A percentile compares a stretch with the other conserved stretches of the same genome.
Evolutionary conservation across 192 early-diverging fungal genomes (phyloP).

Genomic region (Ambispora gerdemannii): DNA sequence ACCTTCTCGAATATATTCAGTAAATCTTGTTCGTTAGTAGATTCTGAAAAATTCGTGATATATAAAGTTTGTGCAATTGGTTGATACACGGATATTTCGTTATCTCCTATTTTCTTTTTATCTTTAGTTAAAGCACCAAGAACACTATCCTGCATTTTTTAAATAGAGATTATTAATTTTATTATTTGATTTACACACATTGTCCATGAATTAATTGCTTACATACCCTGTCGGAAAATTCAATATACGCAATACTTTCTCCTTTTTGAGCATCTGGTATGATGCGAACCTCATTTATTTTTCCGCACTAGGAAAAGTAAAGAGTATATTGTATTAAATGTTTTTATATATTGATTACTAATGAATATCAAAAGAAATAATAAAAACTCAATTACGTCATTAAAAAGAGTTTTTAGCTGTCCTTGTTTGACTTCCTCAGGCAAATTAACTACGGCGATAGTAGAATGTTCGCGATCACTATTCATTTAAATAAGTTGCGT

Average conservation of each 20-base stretch:
- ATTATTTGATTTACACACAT: too few relatives aligned
- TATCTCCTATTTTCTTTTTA: neutral
- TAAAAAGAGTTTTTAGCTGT: neutral
- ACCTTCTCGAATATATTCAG: neutral
- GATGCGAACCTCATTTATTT: neutral
- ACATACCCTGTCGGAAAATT: neutral
- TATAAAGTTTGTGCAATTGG: neutral
- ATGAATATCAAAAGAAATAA: too few relatives aligned
- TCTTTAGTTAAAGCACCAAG: neutral
- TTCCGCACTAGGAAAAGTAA: neutral
- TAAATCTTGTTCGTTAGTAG: neutral
- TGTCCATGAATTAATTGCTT: neutral
- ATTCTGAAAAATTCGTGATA: neutral
- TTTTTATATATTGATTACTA: too few relatives aligned
- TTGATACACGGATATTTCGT: constrained; percentile 1
- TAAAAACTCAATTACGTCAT: too few relatives aligned
- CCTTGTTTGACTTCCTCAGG: neutral
- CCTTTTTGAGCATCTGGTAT: neutral
- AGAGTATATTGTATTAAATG: neutral
- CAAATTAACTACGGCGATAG: neutral
- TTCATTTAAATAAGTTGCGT: neutral
- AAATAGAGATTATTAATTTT: neutral
- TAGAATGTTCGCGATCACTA: constrained; percentile 3
- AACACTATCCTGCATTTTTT: neutral
- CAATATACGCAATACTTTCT: neutral